These are phyloP conservation scores for Rhizopogon vesiculosus DNA, from an alignment of 768 basidiomycete species.

Conservation along the genomic window DNA sequence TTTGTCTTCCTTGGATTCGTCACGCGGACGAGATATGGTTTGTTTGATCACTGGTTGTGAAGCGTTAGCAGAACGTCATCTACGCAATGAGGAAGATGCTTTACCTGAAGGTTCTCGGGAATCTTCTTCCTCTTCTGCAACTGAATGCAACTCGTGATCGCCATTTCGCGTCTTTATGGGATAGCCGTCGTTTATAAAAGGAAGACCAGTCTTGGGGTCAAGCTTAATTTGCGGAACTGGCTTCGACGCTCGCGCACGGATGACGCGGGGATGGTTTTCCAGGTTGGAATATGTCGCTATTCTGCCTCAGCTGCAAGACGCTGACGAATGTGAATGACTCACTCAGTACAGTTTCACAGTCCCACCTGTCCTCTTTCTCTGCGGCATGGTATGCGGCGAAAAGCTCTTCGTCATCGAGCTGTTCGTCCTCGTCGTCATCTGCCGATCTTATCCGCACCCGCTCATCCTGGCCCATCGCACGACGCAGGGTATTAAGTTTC, in stretches of 20 bases:
- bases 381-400: slow-evolving; percentile 31
- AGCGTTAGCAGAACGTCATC: slow-evolving; percentile 1
- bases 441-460: slow-evolving; percentile 42
- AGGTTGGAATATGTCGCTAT: slow-evolving; percentile 94
- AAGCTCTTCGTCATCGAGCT: slow-evolving; percentile 41
- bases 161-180: background rate
- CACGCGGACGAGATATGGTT: slow-evolving; percentile 65
- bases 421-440: slow-evolving; percentile 43
- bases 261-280: slow-evolving; percentile 92
- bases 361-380: slow-evolving; percentile 80
- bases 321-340: slow-evolving; percentile 25
- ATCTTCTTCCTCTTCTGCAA: slow-evolving; percentile 25
- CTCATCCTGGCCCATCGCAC: slow-evolving; percentile 69
- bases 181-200: slow-evolving; percentile 36
- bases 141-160: slow-evolving; percentile 8
- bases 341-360: slow-evolving; percentile 95
- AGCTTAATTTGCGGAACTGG: slow-evolving; percentile 61
- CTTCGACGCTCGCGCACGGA: slow-evolving; percentile 57
- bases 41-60: slow-evolving; percentile 18
- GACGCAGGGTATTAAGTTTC: slow-evolving; percentile 77
- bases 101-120: background rate
- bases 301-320: slow-evolving; percentile 7
- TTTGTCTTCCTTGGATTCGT: slow-evolving; percentile 75
- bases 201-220: slow-evolving; percentile 76
- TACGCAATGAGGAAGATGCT: background rate